Base-by-base conservation (phyloP, 768 basidiomycete species). In the Pleurotus tuoliensis region DNA sequence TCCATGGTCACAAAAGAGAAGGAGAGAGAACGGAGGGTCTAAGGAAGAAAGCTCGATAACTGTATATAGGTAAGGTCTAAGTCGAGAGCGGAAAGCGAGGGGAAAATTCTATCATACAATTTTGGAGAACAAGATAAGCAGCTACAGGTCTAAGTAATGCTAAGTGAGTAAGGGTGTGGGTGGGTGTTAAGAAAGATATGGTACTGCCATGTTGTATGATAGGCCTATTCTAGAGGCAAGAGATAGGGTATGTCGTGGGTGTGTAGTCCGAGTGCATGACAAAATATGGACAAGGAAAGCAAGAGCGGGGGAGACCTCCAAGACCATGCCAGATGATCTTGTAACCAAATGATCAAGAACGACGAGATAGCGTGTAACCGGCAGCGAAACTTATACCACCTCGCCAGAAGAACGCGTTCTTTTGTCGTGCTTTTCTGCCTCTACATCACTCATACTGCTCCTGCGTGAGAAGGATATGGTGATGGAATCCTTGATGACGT, bases 401-500 rank as follows among this genome's bases (percentile, higher is more conserved):
- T 53, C 51, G 39, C 41, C 51, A 4, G 37, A 40, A 12, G n/a
- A 18, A 13, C 39, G 37, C 13, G 8, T 12, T 9, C 51, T 37
- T 40, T 53, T 53, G 8, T 34, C 30, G 22, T 40, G 39, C 24
- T 53, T 53, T 41, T 53, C 51, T 18, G 37, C 12, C 11, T 53
- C 37, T 20, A 22, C 18, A 9, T 38, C 38, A 7, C 18, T 53
- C 51, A 53, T n/a, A 18, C 38, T 53, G 8, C 38, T 53, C 20
- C 39, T 40, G 13, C 51, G 37, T 18, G 55, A 47, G 30, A 37
- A 24, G n/a, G 34, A 50, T n/a, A 40, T 22, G n/a, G 55, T 47
- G 20, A 58, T 44, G 9, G 61, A 56, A 56, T 80, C 78, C 45
- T 71, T 71, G 47, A 79, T 60, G 25, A 78, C 76, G 41, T 77